These are phyloP conservation scores for Hypoxylon trugodes DNA, from an alignment of 495 filamentous ascomycete species.

Conservation along the genomic window DNA sequence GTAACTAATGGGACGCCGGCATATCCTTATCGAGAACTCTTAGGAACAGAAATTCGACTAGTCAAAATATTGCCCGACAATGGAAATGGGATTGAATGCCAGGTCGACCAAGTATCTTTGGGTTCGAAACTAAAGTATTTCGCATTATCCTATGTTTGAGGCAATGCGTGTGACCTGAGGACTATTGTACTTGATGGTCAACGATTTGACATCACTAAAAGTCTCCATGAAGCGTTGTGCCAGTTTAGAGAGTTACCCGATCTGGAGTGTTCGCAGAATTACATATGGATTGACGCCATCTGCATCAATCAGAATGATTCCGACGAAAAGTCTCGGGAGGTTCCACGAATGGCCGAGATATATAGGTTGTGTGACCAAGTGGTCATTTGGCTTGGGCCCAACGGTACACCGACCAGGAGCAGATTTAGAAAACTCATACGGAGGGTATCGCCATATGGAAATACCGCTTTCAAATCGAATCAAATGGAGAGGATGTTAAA, in stretches of 20 bases:
- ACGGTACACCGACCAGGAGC: neutral
- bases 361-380: constrained; percentile 7
- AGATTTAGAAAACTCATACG: neutral
- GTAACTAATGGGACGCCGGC: constrained; percentile 21
- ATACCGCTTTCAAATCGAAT: neutral
- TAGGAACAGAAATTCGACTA: constrained; percentile 19
- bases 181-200: constrained; percentile 28
- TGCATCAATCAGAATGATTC: constrained; percentile 32
- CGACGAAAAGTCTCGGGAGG: constrained; percentile 16
- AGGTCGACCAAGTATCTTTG: constrained; percentile 25
- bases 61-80: constrained; percentile 26
- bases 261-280: constrained; percentile 9
- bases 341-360: constrained; percentile 35
- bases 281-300: constrained; percentile 35
- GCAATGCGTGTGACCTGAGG: constrained; percentile 2
- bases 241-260: constrained; percentile 25
- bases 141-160: constrained; percentile 41
- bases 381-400: constrained; percentile 26
- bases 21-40: constrained; percentile 31
- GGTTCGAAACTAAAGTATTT: neutral
- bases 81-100: constrained; percentile 18
- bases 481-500: constrained; percentile 13
- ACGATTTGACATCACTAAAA: constrained; percentile 20
- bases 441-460: too few species aligned
- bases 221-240: constrained; percentile 13